A percentile compares a stretch with the other conserved stretches of the same genome.
Conservation (phyloP, 352 stramenopile genomes). For the Phytophthora litchii region DNA sequence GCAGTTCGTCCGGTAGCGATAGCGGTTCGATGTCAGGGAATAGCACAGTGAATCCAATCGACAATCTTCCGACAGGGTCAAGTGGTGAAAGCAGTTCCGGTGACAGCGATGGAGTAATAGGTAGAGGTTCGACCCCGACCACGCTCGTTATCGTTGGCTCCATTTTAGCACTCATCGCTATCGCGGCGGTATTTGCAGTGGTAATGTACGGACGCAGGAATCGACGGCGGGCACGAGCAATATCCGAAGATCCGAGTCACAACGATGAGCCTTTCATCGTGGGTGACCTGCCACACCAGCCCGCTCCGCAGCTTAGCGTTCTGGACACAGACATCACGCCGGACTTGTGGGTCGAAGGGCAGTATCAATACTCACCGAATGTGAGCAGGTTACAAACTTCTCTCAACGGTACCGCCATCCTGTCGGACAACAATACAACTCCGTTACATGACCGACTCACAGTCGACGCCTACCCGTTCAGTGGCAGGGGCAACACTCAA, state of each 20-base stretch:
- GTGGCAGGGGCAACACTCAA: conserved; percentile 2
- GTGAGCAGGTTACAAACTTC: conserved; percentile 36
- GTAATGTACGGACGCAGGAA: conserved; percentile 36
- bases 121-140: conserved; percentile 24
- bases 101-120: conserved; percentile 8
- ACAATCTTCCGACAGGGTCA: conserved; percentile 30
- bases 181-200: conserved; percentile 34
- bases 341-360: conserved; percentile 38
- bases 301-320: conserved; percentile 30
- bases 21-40: conserved; percentile 22
- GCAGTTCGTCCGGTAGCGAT: conserved; percentile 15
- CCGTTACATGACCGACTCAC: conserved; percentile 32
- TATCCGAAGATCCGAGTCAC: conserved; percentile 26
- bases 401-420: conserved; percentile 40
- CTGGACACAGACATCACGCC: conserved; percentile 41
- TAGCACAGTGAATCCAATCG: conserved; percentile 16
- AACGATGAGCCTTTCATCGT: conserved; percentile 37
- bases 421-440: conserved; percentile 48
- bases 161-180: conserved; percentile 28
- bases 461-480: conserved; percentile 36
- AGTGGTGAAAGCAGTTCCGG: conserved; percentile 23
- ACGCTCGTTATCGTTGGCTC: conserved; percentile 36
- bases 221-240: conserved; percentile 19
- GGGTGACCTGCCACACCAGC: conserved; percentile 24
- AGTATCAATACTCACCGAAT: conserved; percentile 41